Evolutionary conservation across 1,284 basidiomycete species (phyloP), one percentile per base, ranked within the genome.

Genomic region (Leccinum pachyderme): DNA sequence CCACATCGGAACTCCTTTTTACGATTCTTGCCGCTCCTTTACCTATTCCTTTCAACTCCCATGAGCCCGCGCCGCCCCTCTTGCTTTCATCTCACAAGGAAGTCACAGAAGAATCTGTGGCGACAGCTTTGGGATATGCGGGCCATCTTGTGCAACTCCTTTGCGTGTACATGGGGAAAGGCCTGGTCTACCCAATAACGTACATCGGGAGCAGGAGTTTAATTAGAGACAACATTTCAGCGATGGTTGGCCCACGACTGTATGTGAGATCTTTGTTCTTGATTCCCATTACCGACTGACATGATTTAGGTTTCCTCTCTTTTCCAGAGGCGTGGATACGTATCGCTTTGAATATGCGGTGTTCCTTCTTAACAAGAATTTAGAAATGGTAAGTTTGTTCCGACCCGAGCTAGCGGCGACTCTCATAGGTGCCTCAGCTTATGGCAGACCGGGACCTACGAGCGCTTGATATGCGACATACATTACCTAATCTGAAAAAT

Each of bases 311-410:
- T 98, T 97, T 70, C 95, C 96, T 9, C 76, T 99, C 33, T 98
- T 95, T 69, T 89, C 91, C 0, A 92, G 86, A 72, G 94, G 95
- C 9, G 94, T 98, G 54, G 97, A 99, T 70, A 87, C 87, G 41
- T 98, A 98, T 73, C 82, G 97, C 28, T 99, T 97, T 71, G 96
- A 99, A 70, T 99, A 99, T 73, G 97, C 89, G 8, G 95, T 98
- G 4, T 99, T 97, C 70, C 74, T 99, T 47, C 78, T 99, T 37
- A 99, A 99, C 77, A 99, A 99, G 75, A 81, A 99, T 70, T 94
- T 99, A 60, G 96, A 99, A 75, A 80, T 94, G 81, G 93, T 95
- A 63, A 63, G 83, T 63, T 33, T 43, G 52, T 35, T 52, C 46
- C 50, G 27, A 56, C 47, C 11, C 55, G 52, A 53, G 49, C 52